A percentile compares a stretch with the other conserved stretches of the same genome.
These are phyloP conservation scores for Dalbergia oliveri DNA, from an alignment of 306 rosid genomes.

Conservation along the genomic window DNA sequence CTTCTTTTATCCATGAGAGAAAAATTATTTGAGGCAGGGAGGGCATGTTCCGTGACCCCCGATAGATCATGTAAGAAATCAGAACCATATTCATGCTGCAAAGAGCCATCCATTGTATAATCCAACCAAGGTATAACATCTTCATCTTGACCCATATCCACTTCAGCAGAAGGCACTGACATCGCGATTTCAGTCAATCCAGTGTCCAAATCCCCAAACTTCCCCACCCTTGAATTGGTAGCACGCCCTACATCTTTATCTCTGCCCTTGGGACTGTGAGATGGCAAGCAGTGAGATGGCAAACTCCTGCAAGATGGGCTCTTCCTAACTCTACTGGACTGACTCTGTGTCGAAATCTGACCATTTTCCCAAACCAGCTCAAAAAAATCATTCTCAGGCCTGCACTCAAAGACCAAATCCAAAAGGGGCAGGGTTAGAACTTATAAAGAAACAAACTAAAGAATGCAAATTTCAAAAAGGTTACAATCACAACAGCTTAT, in stretches of 20 bases:
- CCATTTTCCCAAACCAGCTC: constrained; percentile 97
- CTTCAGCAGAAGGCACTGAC: constrained; percentile 72
- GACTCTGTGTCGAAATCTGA: constrained; percentile 80
- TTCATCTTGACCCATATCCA: constrained; percentile 71
- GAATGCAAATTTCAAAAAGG: constrained; percentile 23
- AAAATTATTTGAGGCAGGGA: constrained; percentile 52
- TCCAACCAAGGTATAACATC: constrained; percentile 86
- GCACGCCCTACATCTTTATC: constrained; percentile 68
- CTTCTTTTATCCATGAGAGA: constrained; percentile 59
- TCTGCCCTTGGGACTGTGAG: constrained; percentile 63
- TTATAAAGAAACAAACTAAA: constrained; percentile 36
- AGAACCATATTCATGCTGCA: constrained; percentile 73
- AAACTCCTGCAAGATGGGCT: constrained; percentile 63
- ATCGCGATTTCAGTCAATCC: constrained; percentile 68
- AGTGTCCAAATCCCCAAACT: constrained; percentile 61
- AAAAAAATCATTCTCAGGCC: constrained; percentile 75
- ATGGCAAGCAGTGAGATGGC: constrained; percentile 70
- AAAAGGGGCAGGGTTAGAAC: constrained; percentile 24
- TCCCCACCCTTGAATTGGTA: constrained; percentile 60
- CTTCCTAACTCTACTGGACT: constrained; percentile 75
- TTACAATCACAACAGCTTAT: constrained; percentile 14
- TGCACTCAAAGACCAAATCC: constrained; percentile 61
- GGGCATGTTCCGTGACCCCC: constrained; percentile 60
- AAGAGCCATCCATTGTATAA: constrained; percentile 74
- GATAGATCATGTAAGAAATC: constrained; percentile 76